phyloP scores from a whole-genome alignment of 495 filamentous ascomycete genomes.

The Xylaria flabelliformis region DNA sequence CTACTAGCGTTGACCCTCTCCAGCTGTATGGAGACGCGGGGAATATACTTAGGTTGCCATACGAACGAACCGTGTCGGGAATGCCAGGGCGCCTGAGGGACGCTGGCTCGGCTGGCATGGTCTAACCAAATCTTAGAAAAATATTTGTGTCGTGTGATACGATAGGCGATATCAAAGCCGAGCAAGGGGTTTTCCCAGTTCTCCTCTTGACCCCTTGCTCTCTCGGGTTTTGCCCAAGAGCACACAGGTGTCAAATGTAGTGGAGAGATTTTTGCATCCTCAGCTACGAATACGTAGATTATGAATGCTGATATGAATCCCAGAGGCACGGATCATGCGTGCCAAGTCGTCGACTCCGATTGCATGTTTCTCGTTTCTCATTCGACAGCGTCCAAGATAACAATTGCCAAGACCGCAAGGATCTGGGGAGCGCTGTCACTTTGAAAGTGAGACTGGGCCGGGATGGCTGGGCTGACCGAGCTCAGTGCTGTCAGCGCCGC shows the following conservation, averaged over 20 bases:
- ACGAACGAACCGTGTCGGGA: background rate
- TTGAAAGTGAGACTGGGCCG: background rate
- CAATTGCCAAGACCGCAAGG: slow-evolving; percentile 1
- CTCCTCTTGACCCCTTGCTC: background rate
- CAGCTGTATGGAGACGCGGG: slow-evolving; percentile 19
- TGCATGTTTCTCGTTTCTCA: slow-evolving; percentile 2
- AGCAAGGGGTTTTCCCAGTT: background rate
- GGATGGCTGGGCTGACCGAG: slow-evolving; percentile 15
- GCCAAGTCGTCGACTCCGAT: slow-evolving; percentile 21
- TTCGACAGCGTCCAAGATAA: slow-evolving; percentile 20
- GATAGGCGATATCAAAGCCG: background rate
- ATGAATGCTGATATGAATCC: background rate
- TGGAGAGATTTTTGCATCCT: slow-evolving; percentile 1
- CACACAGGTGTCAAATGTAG: background rate
- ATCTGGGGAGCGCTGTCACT: background rate
- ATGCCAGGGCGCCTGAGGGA: background rate
- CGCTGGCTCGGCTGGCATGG: background rate
- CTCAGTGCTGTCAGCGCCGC: background rate
- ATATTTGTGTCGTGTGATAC: background rate
- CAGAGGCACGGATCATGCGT: slow-evolving; percentile 7
- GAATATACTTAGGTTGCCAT: background rate
- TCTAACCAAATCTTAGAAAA: background rate
- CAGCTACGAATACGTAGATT: background rate
- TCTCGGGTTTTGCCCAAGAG: slow-evolving; percentile 1
- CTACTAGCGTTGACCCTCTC: slow-evolving; percentile 8